These are phyloP conservation scores for Nemania bipapillata DNA, from an alignment of 2,329 filamentous ascomycete species.

Conservation along the genomic window DNA sequence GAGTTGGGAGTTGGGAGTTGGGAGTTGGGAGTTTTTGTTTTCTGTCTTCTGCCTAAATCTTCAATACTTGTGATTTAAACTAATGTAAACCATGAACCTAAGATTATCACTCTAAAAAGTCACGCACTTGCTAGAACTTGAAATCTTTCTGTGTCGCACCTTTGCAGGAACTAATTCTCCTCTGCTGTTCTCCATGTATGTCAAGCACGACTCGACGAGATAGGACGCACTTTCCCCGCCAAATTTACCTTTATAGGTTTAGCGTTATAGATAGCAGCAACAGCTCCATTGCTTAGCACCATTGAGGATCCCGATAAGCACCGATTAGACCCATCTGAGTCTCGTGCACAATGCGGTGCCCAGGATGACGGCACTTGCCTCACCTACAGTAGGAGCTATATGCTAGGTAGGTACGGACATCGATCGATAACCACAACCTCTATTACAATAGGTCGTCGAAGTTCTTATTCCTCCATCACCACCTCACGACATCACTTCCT, in stretches of 20 bases:
- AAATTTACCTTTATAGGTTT: constrained; percentile 12
- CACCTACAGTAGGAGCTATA: constrained; percentile 8
- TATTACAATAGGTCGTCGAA: neutral
- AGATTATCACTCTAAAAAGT: too few species aligned
- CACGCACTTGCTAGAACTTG: too few species aligned
- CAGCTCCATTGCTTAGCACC: neutral
- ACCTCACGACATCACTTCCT: neutral
- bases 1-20: too few species aligned
- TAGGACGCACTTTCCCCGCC: neutral
- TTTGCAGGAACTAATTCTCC: too few species aligned
- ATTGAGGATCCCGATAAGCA: constrained; percentile 18
- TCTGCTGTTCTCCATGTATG: too few species aligned
- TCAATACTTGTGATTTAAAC: too few species aligned
- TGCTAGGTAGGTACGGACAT: constrained; percentile 2
- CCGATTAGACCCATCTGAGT: constrained; percentile 28
- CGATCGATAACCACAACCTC: constrained; percentile 4
- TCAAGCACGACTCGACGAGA: too few species aligned
- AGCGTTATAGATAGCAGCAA: constrained; percentile 10
- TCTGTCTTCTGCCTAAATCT: too few species aligned
- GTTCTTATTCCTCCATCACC: neutral
- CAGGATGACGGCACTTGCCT: constrained; percentile 34
- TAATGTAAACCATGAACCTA: too few species aligned
- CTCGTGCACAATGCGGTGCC: constrained; percentile 14
- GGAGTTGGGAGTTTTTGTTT: too few species aligned
- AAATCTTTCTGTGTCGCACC: too few species aligned